These are phyloP conservation scores for Tothia fuscella DNA, from an alignment of 2,329 filamentous ascomycete genomes.

Conservation along the genomic window DNA sequence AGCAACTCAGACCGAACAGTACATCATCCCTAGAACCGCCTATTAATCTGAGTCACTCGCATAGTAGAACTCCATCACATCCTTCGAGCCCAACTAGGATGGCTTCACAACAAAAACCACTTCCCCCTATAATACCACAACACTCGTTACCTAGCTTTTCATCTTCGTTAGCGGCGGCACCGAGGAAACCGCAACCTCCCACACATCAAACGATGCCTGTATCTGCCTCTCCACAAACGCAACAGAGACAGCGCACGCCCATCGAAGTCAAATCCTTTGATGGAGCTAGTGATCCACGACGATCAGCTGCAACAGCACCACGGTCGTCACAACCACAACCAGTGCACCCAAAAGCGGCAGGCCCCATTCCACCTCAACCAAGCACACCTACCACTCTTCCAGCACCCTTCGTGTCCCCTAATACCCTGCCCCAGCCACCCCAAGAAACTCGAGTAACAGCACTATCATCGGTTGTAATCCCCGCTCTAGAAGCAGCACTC, in stretches of 20 bases:
- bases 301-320: neutral
- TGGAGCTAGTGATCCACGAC: neutral
- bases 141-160: conserved; percentile 21
- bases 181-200: neutral
- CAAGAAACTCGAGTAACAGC: conserved; percentile 56
- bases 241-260: neutral
- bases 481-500: conserved; percentile 81
- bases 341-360: neutral
- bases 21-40: neutral
- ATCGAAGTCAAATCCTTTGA: neutral
- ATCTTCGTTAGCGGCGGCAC: neutral
- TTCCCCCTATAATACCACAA: conserved; percentile 20
- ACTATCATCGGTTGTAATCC: conserved; percentile 81
- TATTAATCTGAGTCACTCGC: conserved; percentile 2
- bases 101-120: conserved; percentile 8
- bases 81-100: conserved; percentile 8
- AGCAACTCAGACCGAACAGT: conserved; percentile 10
- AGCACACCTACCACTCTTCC: conserved; percentile 11
- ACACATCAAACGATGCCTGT: neutral
- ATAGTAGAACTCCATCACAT: conserved; percentile 7
- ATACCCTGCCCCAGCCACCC: conserved; percentile 8
- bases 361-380: neutral
- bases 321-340: neutral
- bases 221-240: conserved; percentile 6
- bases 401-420: conserved; percentile 1